Conservation (phyloP, 495 filamentous ascomycete species). For the Penicillium herquei region DNA sequence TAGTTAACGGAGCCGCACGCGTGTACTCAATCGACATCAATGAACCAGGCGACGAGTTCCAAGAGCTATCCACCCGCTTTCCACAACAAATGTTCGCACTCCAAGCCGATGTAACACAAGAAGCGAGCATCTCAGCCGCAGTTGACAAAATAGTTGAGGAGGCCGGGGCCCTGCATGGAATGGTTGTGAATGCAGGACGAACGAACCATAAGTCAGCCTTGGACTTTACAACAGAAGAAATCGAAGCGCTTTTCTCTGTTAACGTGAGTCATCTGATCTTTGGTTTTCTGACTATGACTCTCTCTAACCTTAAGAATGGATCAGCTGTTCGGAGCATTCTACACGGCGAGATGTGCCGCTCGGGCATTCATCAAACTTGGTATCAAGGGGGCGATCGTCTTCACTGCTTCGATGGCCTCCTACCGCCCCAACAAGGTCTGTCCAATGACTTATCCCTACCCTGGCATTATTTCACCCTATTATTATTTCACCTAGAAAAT, state of each 20-base stretch:
- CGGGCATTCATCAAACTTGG: constrained; percentile 42
- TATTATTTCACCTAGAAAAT: background rate
- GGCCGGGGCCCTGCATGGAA: constrained; percentile 34
- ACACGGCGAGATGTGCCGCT: constrained; percentile 33
- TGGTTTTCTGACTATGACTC: background rate
- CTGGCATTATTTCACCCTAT: no score
- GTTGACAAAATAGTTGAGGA: constrained; percentile 36
- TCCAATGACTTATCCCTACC: background rate
- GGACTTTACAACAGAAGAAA: constrained; percentile 40
- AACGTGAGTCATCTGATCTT: constrained; percentile 17
- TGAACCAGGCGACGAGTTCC: constrained; percentile 38
- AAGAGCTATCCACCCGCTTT: constrained; percentile 26
- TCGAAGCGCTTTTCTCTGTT: constrained; percentile 40
- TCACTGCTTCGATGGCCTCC: constrained; percentile 47
- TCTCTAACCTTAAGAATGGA: constrained; percentile 4
- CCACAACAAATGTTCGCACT: constrained; percentile 31
- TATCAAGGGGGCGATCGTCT: constrained; percentile 44
- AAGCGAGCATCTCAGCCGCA: constrained; percentile 34
- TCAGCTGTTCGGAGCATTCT: constrained; percentile 40
- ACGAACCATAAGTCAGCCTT: constrained; percentile 45
- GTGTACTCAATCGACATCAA: constrained; percentile 44
- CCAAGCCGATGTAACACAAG: constrained; percentile 36
- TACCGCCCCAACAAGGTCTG: constrained; percentile 46
- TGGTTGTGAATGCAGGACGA: constrained; percentile 43
- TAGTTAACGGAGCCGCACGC: constrained; percentile 34